These are phyloP conservation scores for Suillus sp. DNA, from an alignment of 768 basidiomycete species.

Conservation along the genomic window DNA sequence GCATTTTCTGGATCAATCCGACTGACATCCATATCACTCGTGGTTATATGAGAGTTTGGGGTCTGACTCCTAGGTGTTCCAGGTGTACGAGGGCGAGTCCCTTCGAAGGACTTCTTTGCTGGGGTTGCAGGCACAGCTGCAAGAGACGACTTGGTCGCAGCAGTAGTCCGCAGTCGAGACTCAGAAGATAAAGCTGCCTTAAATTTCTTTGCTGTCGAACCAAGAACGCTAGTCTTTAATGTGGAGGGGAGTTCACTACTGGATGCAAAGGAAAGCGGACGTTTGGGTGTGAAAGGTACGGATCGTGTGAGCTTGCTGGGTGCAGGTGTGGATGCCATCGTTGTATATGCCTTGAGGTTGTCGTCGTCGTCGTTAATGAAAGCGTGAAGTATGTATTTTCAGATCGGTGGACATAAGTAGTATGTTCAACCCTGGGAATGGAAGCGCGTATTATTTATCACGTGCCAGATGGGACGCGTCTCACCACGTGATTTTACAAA, in stretches of 20 bases:
- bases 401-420: background rate
- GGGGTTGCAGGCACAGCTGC: conserved; percentile 58
- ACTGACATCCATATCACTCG: conserved; percentile 76
- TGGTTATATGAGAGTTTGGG: conserved; percentile 44
- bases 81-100: conserved; percentile 53
- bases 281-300: conserved; percentile 57
- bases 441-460: background rate
- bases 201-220: conserved; percentile 60
- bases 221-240: conserved; percentile 39
- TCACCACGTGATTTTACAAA: conserved; percentile 2
- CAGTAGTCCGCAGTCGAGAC: conserved; percentile 32
- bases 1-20: conserved; percentile 75
- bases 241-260: conserved; percentile 39
- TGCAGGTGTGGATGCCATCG: conserved; percentile 26
- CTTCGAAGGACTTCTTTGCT: conserved; percentile 41
- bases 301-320: conserved; percentile 42
- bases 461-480: background rate
- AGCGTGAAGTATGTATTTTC: background rate
- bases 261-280: conserved; percentile 44
- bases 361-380: conserved; percentile 6
- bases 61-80: conserved; percentile 55
- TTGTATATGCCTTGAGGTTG: conserved; percentile 12
- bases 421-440: conserved; percentile 8
- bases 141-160: conserved; percentile 35
- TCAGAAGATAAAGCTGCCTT: conserved; percentile 61